Conservation (phyloP, 495 filamentous ascomycete genomes). For the Podospora pseudopauciseta region DNA sequence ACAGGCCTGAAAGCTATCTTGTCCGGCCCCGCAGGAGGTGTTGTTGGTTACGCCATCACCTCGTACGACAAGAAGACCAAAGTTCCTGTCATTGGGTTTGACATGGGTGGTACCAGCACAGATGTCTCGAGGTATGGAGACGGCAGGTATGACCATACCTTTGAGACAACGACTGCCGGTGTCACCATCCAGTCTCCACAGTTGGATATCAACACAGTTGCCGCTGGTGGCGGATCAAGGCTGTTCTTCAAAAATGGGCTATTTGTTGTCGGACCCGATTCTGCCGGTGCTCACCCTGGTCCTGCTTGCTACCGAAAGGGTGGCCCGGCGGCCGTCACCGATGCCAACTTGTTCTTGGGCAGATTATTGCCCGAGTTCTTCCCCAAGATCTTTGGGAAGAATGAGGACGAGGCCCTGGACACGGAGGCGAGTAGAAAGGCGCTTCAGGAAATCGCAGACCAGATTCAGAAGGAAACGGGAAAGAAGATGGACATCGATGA, state of each 20-base stretch:
- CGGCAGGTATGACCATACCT: constrained; percentile 92
- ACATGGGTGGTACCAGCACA: constrained; percentile 92
- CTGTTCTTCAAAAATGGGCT: constrained; percentile 88
- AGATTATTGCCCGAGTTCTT: constrained; percentile 91
- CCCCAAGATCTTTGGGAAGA: constrained; percentile 92
- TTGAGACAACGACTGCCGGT: constrained; percentile 94
- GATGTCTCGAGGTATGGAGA: constrained; percentile 89
- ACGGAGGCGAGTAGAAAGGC: constrained; percentile 68
- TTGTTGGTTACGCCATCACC: constrained; percentile 92
- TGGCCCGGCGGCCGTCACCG: constrained; percentile 86
- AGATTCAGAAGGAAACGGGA: constrained; percentile 66
- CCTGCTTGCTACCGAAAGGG: constrained; percentile 95
- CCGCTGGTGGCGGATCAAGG: constrained; percentile 86
- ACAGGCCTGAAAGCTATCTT: constrained; percentile 73
- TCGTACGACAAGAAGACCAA: constrained; percentile 83
- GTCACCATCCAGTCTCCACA: constrained; percentile 94
- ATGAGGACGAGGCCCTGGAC: constrained; percentile 85
- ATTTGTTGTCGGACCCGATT: constrained; percentile 95
- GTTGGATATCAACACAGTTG: constrained; percentile 96
- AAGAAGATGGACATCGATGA: constrained; percentile 80
- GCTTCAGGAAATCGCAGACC: constrained; percentile 71
- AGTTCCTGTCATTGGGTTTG: constrained; percentile 91
- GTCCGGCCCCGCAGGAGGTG: constrained; percentile 76
- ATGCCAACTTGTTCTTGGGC: constrained; percentile 88
- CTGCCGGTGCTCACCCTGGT: constrained; percentile 87